Evolutionary conservation across 176 grass and related monocot genomes (phyloP), one percentile per base, ranked within the genome.

Genomic region (Poa annua): DNA sequence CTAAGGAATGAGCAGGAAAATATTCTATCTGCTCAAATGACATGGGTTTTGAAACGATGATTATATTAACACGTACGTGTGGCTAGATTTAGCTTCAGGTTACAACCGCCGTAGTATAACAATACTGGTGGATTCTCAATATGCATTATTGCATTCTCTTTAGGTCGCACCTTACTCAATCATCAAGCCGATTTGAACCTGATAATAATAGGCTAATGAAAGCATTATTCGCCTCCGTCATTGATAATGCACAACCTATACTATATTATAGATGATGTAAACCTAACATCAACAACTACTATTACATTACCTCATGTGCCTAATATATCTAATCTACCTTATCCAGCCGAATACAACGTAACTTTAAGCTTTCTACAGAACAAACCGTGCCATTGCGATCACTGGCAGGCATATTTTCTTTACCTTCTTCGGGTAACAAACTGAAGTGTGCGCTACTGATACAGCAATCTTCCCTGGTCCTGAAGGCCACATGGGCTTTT

Each of bases 21-120:
- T 29, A 86, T 90, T 86, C 38, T 25, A 19, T 57, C 8, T 68
- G 36, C 38, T 61, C 50, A 75, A 38, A 59, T 62, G 87, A 72
- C 54, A 45, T 41, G 36, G 57, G 57, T 47, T 3, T 9, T 64
- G 36, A 24, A 11, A 57, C 7, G 44, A 9, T 10, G 44, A 9
- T 10, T 47, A 65, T 70, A 65, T 54, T 65, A 71, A 81, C 21
- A 66, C 50, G 0, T 12, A 47, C 45, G 61, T 81, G 47, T 48
- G 66, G 56, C 32, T 78, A 19, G 17, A 26, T 34, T 34, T 49
- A 7, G 21, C 2, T 62, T 50, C 52, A 60, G 5, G 55, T 6
- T 62, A 39, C 73, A 71, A 8, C 20, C 8, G 24, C 26, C 15
- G 15, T 66, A 48, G 55, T 20, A 57, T 44, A 65, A 54, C 0